phyloP scores from a whole-genome alignment of 148 eudicot species.

The Diospyros lotus region DNA sequence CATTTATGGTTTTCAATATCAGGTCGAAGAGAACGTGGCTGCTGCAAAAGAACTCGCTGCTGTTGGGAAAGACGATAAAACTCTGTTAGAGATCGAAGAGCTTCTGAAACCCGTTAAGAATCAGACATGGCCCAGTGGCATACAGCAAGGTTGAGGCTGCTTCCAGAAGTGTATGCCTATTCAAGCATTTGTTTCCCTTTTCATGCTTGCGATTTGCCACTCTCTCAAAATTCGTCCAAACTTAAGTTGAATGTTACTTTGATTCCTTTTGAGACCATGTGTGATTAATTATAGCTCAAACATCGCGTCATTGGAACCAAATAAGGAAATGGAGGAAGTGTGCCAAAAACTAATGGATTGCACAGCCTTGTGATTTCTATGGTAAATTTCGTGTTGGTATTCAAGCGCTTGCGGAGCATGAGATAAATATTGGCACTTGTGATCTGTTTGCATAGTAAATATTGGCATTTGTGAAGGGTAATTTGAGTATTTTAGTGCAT shows the following conservation, averaged over 20 bases:
- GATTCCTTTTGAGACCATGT: no score
- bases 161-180: neutral
- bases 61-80: constrained; percentile 45
- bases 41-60: constrained; percentile 67
- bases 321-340: neutral
- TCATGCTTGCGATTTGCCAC: neutral
- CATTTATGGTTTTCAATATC: constrained; percentile 13
- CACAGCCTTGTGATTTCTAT: no score
- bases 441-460: no score
- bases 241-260: neutral
- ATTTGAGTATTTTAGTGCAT: no score
- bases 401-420: no score
- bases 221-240: neutral
- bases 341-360: no score
- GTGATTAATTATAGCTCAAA: neutral
- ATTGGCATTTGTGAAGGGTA: no score
- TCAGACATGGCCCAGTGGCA: constrained; percentile 89
- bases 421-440: no score
- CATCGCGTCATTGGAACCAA: neutral
- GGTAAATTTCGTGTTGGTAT: no score
- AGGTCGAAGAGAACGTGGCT: constrained; percentile 86
- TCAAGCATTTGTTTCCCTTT: neutral
- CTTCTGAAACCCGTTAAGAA: constrained; percentile 83
- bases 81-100: constrained; percentile 56
- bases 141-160: constrained; percentile 32